Evolutionary conservation across 768 basidiomycete species (phyloP), one percentile per base, ranked within the genome.

Genomic region (Macrolepiota dolichaula): DNA sequence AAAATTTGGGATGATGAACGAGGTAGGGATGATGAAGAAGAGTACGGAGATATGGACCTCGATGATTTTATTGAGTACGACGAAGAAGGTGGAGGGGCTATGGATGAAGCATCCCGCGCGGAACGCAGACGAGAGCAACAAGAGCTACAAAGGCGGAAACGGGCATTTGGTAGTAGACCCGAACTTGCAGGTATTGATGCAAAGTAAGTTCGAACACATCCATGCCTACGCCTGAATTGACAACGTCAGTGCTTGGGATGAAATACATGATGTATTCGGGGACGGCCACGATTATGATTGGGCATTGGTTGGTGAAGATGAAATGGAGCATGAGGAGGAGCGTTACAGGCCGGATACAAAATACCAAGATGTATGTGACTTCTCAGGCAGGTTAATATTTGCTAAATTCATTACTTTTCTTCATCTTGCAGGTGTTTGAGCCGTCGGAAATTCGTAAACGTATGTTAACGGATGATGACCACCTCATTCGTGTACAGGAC

Each of bases 241-340:
- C 65, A 36, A n/a, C 47, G 4, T 59, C 63, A 96, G 94, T 68
- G 89, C 94, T 27, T 97, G 94, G 94, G 89, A 92, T 51, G 97
- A 98, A 74, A 91, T 98, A 27, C 89, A 91, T 63, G 96, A 94
- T 61, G 93, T 98, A 1, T 99, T 99, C 65, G 97, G 97, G 36
- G 92, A 96, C 64, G 97, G 97, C 6, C 88, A 90, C 67, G 96
- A 98, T 65, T 99, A 96, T 71, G 94, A 94, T 66, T 96, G 93
- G 90, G 96, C 96, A 12, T 73, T 99, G 49, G 88, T 79, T 50
- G 93, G 88, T 4, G 96, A 96, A 32, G 92, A 93, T 1, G 85
- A 89, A 32, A 65, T 70, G 15, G 77, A 78, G 50, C 71, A 71
- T 13, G 77, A 81, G 32, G 79, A 81, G 53, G 81, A 81, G 25